Evolutionary conservation across 2,329 filamentous ascomycete species (phyloP), one percentile per base, ranked within the genome.

Genomic region (Dactylonectria macrodidyma): DNA sequence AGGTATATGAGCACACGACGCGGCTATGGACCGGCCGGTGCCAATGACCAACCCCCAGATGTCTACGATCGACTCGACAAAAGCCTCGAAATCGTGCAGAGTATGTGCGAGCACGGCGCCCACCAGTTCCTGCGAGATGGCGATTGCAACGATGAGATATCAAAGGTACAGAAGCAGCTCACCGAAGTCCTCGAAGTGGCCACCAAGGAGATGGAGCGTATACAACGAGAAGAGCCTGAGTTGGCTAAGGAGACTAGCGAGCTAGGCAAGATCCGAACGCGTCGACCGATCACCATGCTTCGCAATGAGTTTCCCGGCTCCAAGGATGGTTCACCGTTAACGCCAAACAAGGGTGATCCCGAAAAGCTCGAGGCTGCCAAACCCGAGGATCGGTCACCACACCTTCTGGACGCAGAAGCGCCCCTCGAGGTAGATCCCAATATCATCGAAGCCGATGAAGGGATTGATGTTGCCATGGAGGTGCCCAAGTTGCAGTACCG

Each of bases 101-200:
- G 87, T 63, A 89, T 95, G 74, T 97, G 93, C 78, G 95, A 98
- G 82, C 91, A 91, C 61, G 95, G 93, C 3, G 95, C 95, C 0
- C 95, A 97, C 77, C 93, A 97, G 76, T 94, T 96, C 68, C 85
- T 98, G n/a, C 90, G 95, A 26, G 92, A 95, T 60, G 95, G 95
- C 11, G 92, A 96, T 76, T 97, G 95, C 80, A 87, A 85, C n/a
- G 87, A 89, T 19, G 94, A 97, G 79, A 87, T 97, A 46, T 84
- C 85, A 30, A 91, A 90, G 54, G 92, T 95, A 60, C 89, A 90
- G 76, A 84, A 86, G 65, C 89, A 90, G 16, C 87, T 97, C 50
- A 81, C 82, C 9, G 87, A 91, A 62, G 90, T 94, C 1, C 84
- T 90, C 58, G 87, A 88, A 36, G 82, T 89, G 61, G 90, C 91